These are phyloP conservation scores for Talaromyces sp. DNA, from an alignment of 2,329 filamentous ascomycete genomes.

Conservation along the genomic window DNA sequence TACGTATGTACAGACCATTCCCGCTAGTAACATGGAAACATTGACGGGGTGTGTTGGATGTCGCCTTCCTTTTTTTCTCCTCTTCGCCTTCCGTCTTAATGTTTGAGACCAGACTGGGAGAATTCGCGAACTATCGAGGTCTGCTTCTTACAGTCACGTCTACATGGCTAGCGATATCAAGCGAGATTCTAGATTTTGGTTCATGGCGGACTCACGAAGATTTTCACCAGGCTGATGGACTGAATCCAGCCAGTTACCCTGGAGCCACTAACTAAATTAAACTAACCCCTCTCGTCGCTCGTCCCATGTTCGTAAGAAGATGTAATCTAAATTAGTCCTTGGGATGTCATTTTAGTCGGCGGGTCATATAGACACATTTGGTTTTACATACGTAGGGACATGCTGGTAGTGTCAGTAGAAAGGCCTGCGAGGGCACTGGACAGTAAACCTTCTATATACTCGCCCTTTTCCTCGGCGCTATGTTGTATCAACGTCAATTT, in stretches of 20 bases:
- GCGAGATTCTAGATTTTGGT: neutral
- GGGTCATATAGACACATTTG: conserved; percentile 6
- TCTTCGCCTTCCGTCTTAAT: neutral
- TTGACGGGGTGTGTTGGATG: neutral
- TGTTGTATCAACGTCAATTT: neutral
- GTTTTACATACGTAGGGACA: neutral
- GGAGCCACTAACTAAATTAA: neutral
- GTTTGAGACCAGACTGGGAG: neutral
- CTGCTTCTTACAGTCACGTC: neutral
- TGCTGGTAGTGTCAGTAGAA: neutral
- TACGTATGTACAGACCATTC: no score
- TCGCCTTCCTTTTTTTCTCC: neutral
- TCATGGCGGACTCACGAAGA: neutral
- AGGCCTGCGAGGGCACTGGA: neutral
- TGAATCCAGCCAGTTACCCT: neutral
- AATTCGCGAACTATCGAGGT: neutral
- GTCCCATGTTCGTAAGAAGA: neutral
- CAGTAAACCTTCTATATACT: neutral
- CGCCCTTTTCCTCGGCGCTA: neutral
- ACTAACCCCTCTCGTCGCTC: neutral
- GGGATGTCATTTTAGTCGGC: conserved; percentile 5
- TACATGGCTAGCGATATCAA: neutral
- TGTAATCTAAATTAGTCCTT: neutral
- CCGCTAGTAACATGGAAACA: neutral
- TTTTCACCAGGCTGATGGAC: neutral